These are phyloP conservation scores for Colletotrichum sp. DNA, from an alignment of 2,329 filamentous ascomycete species.

Conservation along the genomic window DNA sequence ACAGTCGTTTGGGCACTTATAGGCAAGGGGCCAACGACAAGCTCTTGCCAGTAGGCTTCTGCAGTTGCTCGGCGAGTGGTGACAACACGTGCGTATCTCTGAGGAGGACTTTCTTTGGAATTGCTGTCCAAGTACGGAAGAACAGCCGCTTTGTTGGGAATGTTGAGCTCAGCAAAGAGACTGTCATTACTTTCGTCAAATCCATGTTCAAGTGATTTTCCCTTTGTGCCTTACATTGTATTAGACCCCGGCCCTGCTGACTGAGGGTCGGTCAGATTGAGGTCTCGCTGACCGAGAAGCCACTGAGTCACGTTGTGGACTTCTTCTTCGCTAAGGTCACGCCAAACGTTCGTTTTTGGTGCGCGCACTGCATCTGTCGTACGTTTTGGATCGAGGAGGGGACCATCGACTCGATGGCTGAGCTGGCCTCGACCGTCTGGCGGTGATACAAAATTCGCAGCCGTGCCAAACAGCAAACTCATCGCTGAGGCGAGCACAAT, in stretches of 20 bases:
- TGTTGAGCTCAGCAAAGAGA: conserved; percentile 39
- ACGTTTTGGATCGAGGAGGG: not conserved
- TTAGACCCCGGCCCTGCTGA: conserved; percentile 41
- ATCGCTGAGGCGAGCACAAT: not conserved
- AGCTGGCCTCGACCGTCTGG: not conserved
- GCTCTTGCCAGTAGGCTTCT: conserved; percentile 43
- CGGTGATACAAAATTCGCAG: not conserved
- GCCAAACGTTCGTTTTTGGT: conserved; percentile 47
- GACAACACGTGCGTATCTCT: conserved; percentile 47
- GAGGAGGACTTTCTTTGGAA: conserved; percentile 33
- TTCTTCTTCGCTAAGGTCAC: conserved; percentile 38
- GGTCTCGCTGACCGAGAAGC: conserved; percentile 41
- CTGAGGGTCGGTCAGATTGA: conserved; percentile 41
- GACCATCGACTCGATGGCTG: not conserved
- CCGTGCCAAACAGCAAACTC: not conserved
- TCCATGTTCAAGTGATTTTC: not conserved
- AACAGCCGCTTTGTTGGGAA: conserved; percentile 55
- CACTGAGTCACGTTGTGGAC: conserved; percentile 40
- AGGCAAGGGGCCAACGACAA: conserved; percentile 55
- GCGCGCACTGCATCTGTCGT: conserved; percentile 28
- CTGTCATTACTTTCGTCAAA: conserved; percentile 11
- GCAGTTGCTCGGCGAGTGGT: conserved; percentile 42
- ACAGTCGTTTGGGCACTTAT: conserved; percentile 40
- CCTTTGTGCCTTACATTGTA: conserved; percentile 30
- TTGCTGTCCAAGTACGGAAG: conserved; percentile 46